phyloP scores from a whole-genome alignment of 352 stramenopile species.

The Pythium vanterpoolii region DNA sequence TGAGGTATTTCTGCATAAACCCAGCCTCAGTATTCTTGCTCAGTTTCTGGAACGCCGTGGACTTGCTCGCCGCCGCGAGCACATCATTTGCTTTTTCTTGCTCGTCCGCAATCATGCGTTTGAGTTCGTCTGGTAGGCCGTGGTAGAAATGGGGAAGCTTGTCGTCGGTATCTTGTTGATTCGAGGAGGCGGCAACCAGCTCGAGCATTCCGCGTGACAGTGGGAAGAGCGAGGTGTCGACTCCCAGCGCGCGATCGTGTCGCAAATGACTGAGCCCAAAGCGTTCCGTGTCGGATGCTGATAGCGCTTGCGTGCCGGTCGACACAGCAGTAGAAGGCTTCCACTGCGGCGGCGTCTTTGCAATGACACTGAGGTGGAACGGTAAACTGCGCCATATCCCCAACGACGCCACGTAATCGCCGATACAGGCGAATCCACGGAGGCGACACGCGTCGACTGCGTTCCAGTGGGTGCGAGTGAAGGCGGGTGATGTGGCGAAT shows the following conservation, averaged over 20 bases:
- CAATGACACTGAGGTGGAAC: constrained; percentile 38
- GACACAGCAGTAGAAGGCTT: background rate
- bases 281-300: constrained; percentile 50
- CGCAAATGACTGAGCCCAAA: constrained; percentile 50
- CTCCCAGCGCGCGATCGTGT: constrained; percentile 41
- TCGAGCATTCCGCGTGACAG: constrained; percentile 23
- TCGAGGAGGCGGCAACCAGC: constrained; percentile 27
- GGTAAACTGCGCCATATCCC: constrained; percentile 40
- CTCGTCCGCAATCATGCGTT: constrained; percentile 67
- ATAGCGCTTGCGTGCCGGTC: background rate
- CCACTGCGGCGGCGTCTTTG: constrained; percentile 52
- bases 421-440: constrained; percentile 35
- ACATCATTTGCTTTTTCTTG: constrained; percentile 24
- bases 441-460: background rate
- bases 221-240: constrained; percentile 29
- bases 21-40: constrained; percentile 52
- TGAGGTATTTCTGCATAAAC: constrained; percentile 56
- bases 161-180: constrained; percentile 31
- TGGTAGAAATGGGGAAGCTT: constrained; percentile 75
- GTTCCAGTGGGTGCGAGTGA: background rate
- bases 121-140: constrained; percentile 63
- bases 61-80: background rate
- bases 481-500: background rate
- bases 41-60: constrained; percentile 34
- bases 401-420: constrained; percentile 32